These are phyloP conservation scores for Tuber calosporum DNA, from an alignment of 495 filamentous ascomycete species.

Conservation along the genomic window DNA sequence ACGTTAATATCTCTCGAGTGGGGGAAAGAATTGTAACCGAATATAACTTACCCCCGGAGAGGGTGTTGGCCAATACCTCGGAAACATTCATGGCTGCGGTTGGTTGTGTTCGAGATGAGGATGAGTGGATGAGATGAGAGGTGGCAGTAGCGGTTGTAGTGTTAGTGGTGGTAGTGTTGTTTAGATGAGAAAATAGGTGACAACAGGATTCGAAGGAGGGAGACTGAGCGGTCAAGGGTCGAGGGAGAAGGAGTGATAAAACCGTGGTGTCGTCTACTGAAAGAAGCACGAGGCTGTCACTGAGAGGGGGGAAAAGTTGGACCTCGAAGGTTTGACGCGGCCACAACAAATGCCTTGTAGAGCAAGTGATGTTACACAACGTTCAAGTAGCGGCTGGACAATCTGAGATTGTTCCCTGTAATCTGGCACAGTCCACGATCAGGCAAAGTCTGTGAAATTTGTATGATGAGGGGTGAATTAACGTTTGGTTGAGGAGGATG, in stretches of 20 bases:
- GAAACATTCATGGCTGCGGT: constrained; percentile 62
- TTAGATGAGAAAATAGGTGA: background rate
- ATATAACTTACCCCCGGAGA: constrained; percentile 67
- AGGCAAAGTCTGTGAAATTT: constrained; percentile 21
- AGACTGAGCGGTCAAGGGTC: constrained; percentile 8
- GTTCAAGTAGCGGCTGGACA: constrained; percentile 20
- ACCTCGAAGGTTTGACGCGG: constrained; percentile 38
- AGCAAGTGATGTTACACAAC: constrained; percentile 39
- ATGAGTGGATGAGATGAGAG: constrained; percentile 35
- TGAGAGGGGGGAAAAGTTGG: constrained; percentile 29
- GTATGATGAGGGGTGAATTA: constrained; percentile 30
- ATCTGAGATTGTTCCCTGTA: constrained; percentile 37
- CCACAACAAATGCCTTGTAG: constrained; percentile 36
- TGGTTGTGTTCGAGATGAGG: constrained; percentile 35
- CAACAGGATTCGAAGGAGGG: background rate
- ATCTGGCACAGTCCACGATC: constrained; percentile 26
- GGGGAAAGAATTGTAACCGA: constrained; percentile 11
- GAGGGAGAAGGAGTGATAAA: constrained; percentile 19
- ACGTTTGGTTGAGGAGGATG: constrained; percentile 25
- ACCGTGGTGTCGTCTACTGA: constrained; percentile 39
- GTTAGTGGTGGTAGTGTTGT: background rate
- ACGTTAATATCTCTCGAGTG: constrained; percentile 12
- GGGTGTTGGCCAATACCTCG: constrained; percentile 82
- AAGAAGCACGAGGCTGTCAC: constrained; percentile 39
- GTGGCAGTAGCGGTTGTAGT: background rate